Base-by-base conservation (phyloP, 1,139 yeast species). In the Protomyces inouyei region DNA sequence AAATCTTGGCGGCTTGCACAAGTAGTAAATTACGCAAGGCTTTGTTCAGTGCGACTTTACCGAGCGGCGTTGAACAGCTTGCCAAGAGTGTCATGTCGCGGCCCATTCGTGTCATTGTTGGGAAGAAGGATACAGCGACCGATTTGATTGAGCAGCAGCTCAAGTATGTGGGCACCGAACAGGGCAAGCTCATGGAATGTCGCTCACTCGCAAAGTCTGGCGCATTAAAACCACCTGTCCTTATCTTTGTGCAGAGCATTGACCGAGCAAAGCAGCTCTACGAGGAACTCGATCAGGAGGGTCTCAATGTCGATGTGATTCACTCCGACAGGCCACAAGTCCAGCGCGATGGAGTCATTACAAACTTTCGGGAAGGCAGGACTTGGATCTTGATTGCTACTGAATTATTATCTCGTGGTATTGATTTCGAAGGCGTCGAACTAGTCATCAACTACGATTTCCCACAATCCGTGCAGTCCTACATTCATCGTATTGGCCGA, bases 401-500 rank as follows among this genome's bases (percentile, higher is more conserved):
- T 0, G 98, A 95, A 76, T 97, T 95, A 64, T 78, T 95, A 64
- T 86, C 98, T 1, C 83, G 99, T 77, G 99, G 99, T 79, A 91
- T 95, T 66, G 98, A 95, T 76, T 95, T 95, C 78, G 90, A 90
- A 73, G 98, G 98, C 52, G 95, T 95, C 51, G 92, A 92, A 72
- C 76, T 93, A 67, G 98, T 95, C 40, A 88, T 95, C 70, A 95
- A 95, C 76, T 95, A 93, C 74, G 99, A 95, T 76, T 96, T 93
- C 4, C 99, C 99, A 16, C 90, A 86, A 71, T 83, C 88, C 60
- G 90, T 98, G 0, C 98, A 93, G 75, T 87, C 97, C 0, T 95
- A 95, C 74, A 97, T 95, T 54, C 99, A 95, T 76, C 84, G 99
- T 77, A 90, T 95, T 71, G 99, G 99, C 75, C 87, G 99, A 80